Conservation (phyloP, 2,329 filamentous ascomycete genomes). For the Nemania sp. region DNA sequence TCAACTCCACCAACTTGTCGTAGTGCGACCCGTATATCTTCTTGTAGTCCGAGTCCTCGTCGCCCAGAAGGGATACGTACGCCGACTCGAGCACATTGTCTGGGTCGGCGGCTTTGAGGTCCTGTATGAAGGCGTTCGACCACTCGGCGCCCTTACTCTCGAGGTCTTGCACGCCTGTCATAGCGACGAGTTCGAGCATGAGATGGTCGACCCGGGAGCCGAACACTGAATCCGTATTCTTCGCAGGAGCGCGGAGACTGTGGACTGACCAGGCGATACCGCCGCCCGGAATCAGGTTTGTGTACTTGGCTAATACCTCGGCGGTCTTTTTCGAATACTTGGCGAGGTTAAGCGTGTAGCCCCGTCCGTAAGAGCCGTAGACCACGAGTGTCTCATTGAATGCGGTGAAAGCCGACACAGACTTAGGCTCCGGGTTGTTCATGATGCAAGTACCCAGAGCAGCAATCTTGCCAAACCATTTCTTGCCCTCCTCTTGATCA, state of each 20-base stretch:
- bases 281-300: constrained; percentile 28
- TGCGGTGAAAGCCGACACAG: constrained; percentile 16
- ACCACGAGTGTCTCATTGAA: constrained; percentile 31
- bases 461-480: constrained; percentile 24
- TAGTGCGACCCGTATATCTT: constrained; percentile 39
- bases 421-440: constrained; percentile 22
- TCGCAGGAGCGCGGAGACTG: constrained; percentile 33
- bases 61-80: constrained; percentile 40
- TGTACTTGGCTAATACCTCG: constrained; percentile 34
- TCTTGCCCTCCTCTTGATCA: constrained; percentile 32
- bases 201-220: constrained; percentile 39
- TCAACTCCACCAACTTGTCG: constrained; percentile 31
- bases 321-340: constrained; percentile 34
- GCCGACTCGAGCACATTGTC: constrained; percentile 35
- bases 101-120: constrained; percentile 25
- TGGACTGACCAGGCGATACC: constrained; percentile 39
- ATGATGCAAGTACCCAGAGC: constrained; percentile 20
- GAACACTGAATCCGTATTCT: constrained; percentile 36
- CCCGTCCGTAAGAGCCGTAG: constrained; percentile 27
- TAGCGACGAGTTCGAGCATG: constrained; percentile 43
- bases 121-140: constrained; percentile 23
- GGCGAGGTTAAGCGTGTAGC: constrained; percentile 30
- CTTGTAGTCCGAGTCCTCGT: constrained; percentile 33
- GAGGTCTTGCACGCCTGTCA: constrained; percentile 29
- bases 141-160: constrained; percentile 33